Evolutionary conservation across 2,329 filamentous ascomycete species (phyloP), one percentile per base, ranked within the genome.

Genomic region (Escovopsis sp.): DNA sequence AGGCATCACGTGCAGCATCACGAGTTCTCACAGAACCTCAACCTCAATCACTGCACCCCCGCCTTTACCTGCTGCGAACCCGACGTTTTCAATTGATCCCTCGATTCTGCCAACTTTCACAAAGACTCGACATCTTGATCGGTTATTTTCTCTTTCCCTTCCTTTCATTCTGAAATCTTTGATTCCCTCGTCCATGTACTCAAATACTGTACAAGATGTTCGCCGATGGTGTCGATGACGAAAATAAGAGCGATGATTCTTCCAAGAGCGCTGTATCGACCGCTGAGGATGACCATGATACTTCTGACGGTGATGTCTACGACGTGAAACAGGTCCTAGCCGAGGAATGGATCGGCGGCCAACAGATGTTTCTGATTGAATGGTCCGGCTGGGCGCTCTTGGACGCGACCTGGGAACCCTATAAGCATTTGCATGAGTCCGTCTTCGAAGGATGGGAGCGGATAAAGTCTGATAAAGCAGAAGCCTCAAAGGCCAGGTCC

Each of bases 261-360:
- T 61, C 58, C 23, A 23, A 23, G 4, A 23, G 23, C 4, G 19
- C 62, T 26, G 50, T 56, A 3, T 65, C 62, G 9, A 60, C 62
- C 3, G 46, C 58, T 10, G 54, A 54, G 12, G 54, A 58, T 18
- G 49, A 52, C 6, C 41, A 49, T 33, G 63, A 67, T 4, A 55
- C 61, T 23, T 6, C 23, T 23, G 23, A 23, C 9, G 59, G 66
- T 12, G 56, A 64, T 5, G 67, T 70, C 46, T 78, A 69, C 54
- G 53, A 59, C 6, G 66, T 79, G 6, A 67, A 72, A 35, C 57
- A 59, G 10, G 67, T 81, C 35, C 58, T 78, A 6, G 66, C 68
- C 0, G 66, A 76, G 47, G 60, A 57, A 7, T 42, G 49, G 4
- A 44, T 59, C 3, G 45, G 52, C 3, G 57, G 54, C 3, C 39